Base-by-base conservation (phyloP, 305 asterid species). In the Solanum hybrid region DNA sequence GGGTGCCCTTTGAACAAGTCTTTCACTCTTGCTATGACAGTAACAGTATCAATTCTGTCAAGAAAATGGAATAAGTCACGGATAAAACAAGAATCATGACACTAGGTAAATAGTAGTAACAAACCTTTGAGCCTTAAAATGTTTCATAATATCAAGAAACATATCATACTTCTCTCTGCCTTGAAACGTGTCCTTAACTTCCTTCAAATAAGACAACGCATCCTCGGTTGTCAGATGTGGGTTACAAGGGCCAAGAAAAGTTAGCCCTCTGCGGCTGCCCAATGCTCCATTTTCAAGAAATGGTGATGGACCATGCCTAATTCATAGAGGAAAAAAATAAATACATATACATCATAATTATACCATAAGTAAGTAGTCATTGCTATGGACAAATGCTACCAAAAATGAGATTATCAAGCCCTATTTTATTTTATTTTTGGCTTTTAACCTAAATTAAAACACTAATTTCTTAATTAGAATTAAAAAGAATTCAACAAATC, bases 121-220 rank as follows among this genome's bases (percentile, higher is more conserved):
- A 81, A 91, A 98, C 99, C 99, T 97, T 94, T 95, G 97, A 69
- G 95, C 97, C 96, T 95, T 98, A 89, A 97, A 98, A 89, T 97
- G 98, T 89, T 95, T 95, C 99, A 98, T 97, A 89, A 96, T 98
- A 91, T 95, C 98, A 91, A 98, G 98, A 91, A 98, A 98, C 92
- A 92, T 93, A 89, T 96, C 96, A 90, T 98, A 97, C 90, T 95
- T 97, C 90, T 96, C 97, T 90, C 93, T 94, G 88, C 94, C 96
- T 90, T 92, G 97, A 90, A 98, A 97, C 96, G 94, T 95, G 93
- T 98, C 99, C 94, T 98, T 98, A 64, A 98, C 99, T 93, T 96
- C 97, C 94, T 98, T 98, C 87, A 98, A 93, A 94, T 97, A 97
- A 75, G 96, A 93, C 89, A 98, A 91, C 2, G 99, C 99, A 90